These are phyloP conservation scores for Nicotiana knightiana DNA, from an alignment of 257 asterid species.

Conservation along the genomic window DNA sequence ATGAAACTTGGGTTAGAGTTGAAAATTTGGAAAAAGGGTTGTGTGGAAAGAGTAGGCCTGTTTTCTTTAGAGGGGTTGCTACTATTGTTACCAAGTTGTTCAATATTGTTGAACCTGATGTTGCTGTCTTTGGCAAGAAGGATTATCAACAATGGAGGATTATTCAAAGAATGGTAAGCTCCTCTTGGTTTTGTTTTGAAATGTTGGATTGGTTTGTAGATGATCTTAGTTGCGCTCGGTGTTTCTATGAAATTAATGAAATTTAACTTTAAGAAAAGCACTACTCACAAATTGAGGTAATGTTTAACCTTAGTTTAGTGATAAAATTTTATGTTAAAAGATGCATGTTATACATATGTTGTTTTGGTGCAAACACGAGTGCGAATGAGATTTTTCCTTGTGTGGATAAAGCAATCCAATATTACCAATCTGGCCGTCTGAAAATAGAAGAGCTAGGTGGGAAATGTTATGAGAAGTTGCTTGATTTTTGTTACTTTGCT, in stretches of 20 bases:
- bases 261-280: background rate
- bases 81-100: constrained; percentile 86
- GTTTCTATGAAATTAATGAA: background rate
- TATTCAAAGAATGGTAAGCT: constrained; percentile 65
- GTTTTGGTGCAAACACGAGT: background rate
- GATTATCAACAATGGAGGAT: constrained; percentile 95
- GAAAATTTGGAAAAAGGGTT: constrained; percentile 73
- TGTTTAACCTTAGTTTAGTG: background rate
- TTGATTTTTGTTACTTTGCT: background rate
- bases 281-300: background rate
- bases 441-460: background rate
- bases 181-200: background rate
- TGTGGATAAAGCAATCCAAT: background rate
- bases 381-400: background rate
- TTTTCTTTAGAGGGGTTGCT: constrained; percentile 89
- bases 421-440: background rate
- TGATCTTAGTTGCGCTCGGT: background rate
- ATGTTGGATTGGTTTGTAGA: background rate
- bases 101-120: constrained; percentile 88
- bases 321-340: background rate
- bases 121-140: constrained; percentile 91
- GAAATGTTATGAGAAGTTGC: background rate
- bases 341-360: background rate
- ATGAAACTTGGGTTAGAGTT: constrained; percentile 84
- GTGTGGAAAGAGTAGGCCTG: constrained; percentile 89